These are phyloP conservation scores for Dactylellina sp. DNA, from an alignment of 2,329 filamentous ascomycete genomes.

Conservation along the genomic window DNA sequence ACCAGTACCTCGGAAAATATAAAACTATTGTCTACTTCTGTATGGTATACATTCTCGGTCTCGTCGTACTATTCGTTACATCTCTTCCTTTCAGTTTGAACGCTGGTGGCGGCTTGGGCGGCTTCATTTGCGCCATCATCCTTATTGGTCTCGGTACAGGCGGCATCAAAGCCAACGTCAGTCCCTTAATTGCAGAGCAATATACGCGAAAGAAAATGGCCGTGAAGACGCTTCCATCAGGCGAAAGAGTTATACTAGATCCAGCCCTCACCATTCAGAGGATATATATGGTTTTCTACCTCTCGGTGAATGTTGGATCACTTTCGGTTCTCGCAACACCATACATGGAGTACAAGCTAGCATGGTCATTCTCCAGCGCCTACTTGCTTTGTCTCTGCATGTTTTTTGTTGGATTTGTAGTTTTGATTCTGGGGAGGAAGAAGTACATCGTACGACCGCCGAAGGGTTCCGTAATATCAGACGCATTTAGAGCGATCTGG, in stretches of 20 bases:
- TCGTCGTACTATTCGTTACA: slow-evolving; percentile 69
- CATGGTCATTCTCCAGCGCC: slow-evolving; percentile 67
- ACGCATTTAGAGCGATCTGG: slow-evolving; percentile 73
- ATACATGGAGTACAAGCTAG: slow-evolving; percentile 75
- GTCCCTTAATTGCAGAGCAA: slow-evolving; percentile 74
- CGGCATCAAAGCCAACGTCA: slow-evolving; percentile 76
- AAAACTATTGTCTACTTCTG: slow-evolving; percentile 72
- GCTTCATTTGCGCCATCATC: slow-evolving; percentile 71
- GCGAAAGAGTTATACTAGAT: slow-evolving; percentile 75
- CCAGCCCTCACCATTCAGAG: slow-evolving; percentile 75
- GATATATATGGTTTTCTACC: slow-evolving; percentile 81
- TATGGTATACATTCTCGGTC: slow-evolving; percentile 71
- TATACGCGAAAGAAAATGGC: slow-evolving; percentile 71
- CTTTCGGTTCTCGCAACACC: slow-evolving; percentile 75
- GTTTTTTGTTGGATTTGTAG: slow-evolving; percentile 72
- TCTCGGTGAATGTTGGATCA: slow-evolving; percentile 79
- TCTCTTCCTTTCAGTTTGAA: slow-evolving; percentile 69
- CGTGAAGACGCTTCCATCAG: slow-evolving; percentile 67
- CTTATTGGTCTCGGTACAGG: slow-evolving; percentile 76
- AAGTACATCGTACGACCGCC: slow-evolving; percentile 69
- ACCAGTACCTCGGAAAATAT: slow-evolving; percentile 73
- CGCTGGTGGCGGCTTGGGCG: slow-evolving; percentile 68
- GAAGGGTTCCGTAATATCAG: slow-evolving; percentile 73
- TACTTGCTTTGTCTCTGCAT: slow-evolving; percentile 73
- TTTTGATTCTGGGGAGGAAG: slow-evolving; percentile 67